phyloP scores from a whole-genome alignment of 2,329 filamentous ascomycete genomes.

The Knufia fluminis region DNA sequence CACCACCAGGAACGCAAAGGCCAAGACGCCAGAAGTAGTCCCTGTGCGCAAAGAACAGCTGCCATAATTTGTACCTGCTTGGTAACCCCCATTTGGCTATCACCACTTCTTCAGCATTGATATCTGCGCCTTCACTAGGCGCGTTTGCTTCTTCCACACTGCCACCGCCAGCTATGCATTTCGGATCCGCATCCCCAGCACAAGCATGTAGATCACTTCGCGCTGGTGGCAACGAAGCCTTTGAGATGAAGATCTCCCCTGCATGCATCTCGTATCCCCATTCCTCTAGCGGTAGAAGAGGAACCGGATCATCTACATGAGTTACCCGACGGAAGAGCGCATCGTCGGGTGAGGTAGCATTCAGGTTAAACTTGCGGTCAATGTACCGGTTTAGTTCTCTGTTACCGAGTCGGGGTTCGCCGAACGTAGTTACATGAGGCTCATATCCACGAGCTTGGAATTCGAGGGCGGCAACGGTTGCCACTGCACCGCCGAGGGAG shows the following conservation, averaged over 20 bases:
- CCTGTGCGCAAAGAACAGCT: constrained; percentile 83
- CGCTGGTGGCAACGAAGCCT: constrained; percentile 57
- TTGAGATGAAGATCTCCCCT: constrained; percentile 79
- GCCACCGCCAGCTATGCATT: constrained; percentile 55
- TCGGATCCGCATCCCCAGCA: constrained; percentile 57
- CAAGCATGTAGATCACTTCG: constrained; percentile 63
- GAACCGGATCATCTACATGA: constrained; percentile 78
- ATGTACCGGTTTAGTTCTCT: constrained; percentile 44
- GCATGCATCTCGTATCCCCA: constrained; percentile 82
- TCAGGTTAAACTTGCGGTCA: constrained; percentile 43
- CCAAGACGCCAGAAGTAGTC: constrained; percentile 97
- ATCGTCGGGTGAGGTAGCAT: constrained; percentile 17
- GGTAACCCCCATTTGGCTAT: constrained; percentile 29
- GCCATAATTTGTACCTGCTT: constrained; percentile 70
- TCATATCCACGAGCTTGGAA: constrained; percentile 67
- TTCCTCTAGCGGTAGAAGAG: constrained; percentile 72
- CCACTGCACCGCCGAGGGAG: constrained; percentile 85
- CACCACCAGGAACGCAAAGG: constrained; percentile 74
- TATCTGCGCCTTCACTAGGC: constrained; percentile 22
- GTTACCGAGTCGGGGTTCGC: constrained; percentile 64
- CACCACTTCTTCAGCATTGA: constrained; percentile 18
- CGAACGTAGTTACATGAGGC: constrained; percentile 78
- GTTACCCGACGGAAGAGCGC: constrained; percentile 66
- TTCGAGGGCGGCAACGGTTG: constrained; percentile 76
- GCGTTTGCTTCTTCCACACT: not conserved